phyloP scores from a whole-genome alignment of 768 basidiomycete species.

The Boletus coccyginus region DNA sequence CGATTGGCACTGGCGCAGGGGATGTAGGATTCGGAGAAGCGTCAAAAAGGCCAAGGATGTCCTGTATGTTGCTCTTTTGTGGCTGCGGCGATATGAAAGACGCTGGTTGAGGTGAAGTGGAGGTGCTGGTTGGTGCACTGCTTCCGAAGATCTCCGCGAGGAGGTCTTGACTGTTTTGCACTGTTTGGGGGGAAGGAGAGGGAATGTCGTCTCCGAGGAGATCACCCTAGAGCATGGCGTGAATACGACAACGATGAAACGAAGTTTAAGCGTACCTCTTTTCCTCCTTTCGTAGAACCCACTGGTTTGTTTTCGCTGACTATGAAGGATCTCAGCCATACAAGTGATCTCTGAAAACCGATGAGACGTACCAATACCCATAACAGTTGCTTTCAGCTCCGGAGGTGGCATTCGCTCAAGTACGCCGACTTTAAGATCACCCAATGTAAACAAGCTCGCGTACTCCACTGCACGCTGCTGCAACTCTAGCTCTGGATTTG shows the following conservation, averaged over 20 bases:
- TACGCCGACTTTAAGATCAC: constrained; percentile 78
- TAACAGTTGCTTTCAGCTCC: constrained; percentile 94
- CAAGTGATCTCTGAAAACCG: not conserved
- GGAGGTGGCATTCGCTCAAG: constrained; percentile 99
- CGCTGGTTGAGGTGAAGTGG: constrained; percentile 31
- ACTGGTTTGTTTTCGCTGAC: constrained; percentile 97
- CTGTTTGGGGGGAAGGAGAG: constrained; percentile 39
- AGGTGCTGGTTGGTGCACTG: constrained; percentile 29
- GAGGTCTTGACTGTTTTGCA: constrained; percentile 76
- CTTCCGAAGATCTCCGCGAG: constrained; percentile 91
- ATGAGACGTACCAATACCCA: constrained; percentile 72
- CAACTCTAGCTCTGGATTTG: constrained; percentile 88
- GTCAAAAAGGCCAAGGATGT: constrained; percentile 89
- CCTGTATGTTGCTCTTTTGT: constrained; percentile 68
- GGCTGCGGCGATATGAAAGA: constrained; percentile 43
- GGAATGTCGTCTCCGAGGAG: constrained; percentile 77
- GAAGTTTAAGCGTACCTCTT: constrained; percentile 51
- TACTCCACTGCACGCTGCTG: constrained; percentile 98
- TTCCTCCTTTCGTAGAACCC: constrained; percentile 77
- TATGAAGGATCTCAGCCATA: constrained; percentile 29
- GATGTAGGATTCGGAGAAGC: constrained; percentile 38
- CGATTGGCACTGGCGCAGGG: constrained; percentile 11
- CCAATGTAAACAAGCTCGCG: constrained; percentile 75
- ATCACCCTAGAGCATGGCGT: constrained; percentile 46
- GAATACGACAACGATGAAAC: not conserved